Conservation (phyloP, 208 protist genomes). For the Leishmania guyanensis region DNA sequence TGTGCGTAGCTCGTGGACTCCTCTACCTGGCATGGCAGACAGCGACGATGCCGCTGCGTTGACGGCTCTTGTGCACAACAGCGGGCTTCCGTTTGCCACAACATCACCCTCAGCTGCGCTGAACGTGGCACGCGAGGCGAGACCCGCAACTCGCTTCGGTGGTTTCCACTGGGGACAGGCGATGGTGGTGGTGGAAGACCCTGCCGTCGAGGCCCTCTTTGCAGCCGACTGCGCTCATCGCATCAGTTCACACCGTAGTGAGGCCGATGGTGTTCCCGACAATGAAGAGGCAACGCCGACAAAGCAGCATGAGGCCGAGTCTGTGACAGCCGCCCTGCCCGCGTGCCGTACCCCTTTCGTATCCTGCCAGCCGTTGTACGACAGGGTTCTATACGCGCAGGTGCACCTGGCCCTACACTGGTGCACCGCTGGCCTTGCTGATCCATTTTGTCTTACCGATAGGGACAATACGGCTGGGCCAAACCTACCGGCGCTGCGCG, state of each 20-base stretch:
- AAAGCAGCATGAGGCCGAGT: neutral
- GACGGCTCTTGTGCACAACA: constrained; percentile 25
- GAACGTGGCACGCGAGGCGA: neutral
- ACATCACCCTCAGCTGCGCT: neutral
- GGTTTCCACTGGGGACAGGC: neutral
- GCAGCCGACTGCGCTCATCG: no score
- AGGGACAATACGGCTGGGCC: constrained; percentile 10
- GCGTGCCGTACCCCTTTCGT: constrained; percentile 34
- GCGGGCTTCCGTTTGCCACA: constrained; percentile 16
- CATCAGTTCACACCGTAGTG: neutral
- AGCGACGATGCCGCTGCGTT: constrained; percentile 39
- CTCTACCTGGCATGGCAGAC: neutral
- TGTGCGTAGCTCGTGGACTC: constrained; percentile 12
- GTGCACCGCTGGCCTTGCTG: constrained; percentile 56
- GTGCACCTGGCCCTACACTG: constrained; percentile 75
- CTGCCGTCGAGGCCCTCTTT: constrained; percentile 8
- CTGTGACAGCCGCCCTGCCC: neutral
- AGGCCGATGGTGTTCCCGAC: neutral
- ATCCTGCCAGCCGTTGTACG: constrained; percentile 45
- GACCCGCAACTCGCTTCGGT: neutral
- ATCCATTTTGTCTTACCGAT: constrained; percentile 60
- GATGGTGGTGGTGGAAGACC: neutral
- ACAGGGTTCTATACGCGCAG: constrained; percentile 43
- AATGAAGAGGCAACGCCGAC: neutral
- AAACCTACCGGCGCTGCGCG: constrained; percentile 18